phyloP scores from a whole-genome alignment of 2,329 filamentous ascomycete genomes.

The Arthrobotrys conoides region DNA sequence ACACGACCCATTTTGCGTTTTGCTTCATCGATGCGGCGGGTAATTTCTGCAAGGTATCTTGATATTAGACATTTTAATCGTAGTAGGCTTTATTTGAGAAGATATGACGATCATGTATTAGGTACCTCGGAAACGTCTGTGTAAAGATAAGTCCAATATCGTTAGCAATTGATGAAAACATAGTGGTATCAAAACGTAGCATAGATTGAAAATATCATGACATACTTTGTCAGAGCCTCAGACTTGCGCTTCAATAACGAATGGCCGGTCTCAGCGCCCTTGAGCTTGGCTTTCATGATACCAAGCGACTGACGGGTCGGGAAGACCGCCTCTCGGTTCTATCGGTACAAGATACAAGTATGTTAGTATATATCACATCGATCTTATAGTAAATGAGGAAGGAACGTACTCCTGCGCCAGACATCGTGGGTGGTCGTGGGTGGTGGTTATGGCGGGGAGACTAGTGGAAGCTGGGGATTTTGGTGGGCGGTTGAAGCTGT shows the following conservation, averaged over 20 bases:
- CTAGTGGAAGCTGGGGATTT: conserved; percentile 1
- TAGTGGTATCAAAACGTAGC: conserved; percentile 56
- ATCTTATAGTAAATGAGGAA: neutral
- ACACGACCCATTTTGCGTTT: conserved; percentile 99
- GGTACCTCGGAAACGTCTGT: conserved; percentile 88
- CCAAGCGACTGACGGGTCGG: conserved; percentile 96
- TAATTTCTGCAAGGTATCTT: conserved; percentile 79
- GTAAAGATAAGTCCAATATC: conserved; percentile 29
- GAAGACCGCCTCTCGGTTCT: conserved; percentile 97
- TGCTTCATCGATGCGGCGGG: conserved; percentile 95
- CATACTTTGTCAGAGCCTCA: conserved; percentile 95
- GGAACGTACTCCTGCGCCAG: conserved; percentile 51
- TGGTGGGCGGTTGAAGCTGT: conserved; percentile 22
- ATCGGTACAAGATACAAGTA: conserved; percentile 56
- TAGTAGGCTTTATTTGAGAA: neutral
- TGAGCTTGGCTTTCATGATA: conserved; percentile 97
- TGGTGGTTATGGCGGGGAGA: neutral
- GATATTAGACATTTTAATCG: neutral
- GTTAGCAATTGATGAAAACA: conserved; percentile 60
- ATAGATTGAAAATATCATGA: conserved; percentile 45
- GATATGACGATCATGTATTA: conserved; percentile 56
- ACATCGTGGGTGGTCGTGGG: conserved; percentile 39
- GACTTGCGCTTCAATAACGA: conserved; percentile 97
- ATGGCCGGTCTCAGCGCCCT: conserved; percentile 91
- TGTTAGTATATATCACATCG: conserved; percentile 14